phyloP scores from a whole-genome alignment of 148 eudicot species.

The Simmondsia chinensis region DNA sequence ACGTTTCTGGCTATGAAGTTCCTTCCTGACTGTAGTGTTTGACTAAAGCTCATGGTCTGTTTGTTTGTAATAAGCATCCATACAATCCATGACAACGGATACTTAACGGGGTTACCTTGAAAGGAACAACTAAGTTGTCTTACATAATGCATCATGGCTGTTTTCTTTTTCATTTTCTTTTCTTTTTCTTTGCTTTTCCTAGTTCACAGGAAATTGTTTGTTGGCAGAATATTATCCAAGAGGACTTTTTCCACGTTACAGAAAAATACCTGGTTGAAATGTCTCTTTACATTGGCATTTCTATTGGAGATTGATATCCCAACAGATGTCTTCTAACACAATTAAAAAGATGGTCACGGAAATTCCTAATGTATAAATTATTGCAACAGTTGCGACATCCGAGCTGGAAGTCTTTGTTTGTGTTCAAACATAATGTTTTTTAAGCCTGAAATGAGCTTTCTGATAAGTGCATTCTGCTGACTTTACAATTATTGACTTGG shows the following conservation, averaged over 20 bases:
- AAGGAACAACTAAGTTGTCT: no score
- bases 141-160: no score
- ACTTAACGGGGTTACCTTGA: no score
- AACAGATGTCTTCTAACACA: slow-evolving; percentile 8
- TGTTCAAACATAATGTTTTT: background rate
- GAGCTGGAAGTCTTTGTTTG: slow-evolving; percentile 18
- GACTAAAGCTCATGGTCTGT: no score
- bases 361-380: slow-evolving; percentile 3
- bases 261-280: background rate
- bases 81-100: no score
- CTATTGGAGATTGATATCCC: slow-evolving; percentile 2
- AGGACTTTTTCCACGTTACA: background rate
- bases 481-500: slow-evolving; percentile 12
- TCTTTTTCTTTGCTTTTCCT: background rate
- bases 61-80: no score
- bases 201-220: background rate
- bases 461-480: slow-evolving; percentile 11
- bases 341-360: slow-evolving; percentile 4
- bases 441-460: background rate
- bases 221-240: background rate
- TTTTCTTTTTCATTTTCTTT: no score
- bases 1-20: no score
- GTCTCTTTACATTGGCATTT: slow-evolving; percentile 6
- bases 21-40: no score
- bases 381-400: slow-evolving; percentile 1